Evolutionary conservation across 2,329 filamentous ascomycete species (phyloP), one percentile per base, ranked within the genome.

Genomic region (Alternaria brassicicola): DNA sequence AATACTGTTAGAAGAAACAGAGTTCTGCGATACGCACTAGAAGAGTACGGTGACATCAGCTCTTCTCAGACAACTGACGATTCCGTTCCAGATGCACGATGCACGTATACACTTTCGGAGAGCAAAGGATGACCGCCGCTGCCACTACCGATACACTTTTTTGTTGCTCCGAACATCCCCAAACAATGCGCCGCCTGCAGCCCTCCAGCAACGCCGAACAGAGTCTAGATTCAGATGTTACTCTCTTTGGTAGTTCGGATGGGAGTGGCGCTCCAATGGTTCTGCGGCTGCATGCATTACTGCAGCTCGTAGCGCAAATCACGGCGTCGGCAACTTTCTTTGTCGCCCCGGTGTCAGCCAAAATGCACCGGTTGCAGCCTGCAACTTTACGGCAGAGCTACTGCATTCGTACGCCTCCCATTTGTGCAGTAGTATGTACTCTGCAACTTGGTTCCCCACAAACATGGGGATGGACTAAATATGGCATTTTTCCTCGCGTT

Each of bases 141-240:
- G 17, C 31, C 41, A 19, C 31, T 62, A 68, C 69, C 60, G 61
- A 66, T 66, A 63, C 62, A 57, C 62, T 63, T 52, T 60, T 59
- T 31, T 51, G 54, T 61, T 66, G 59, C 59, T 45, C 53, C 57
- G 57, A 56, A 57, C 55, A 10, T 30, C 56, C 58, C 49, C 39
- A 41, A 53, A 53, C 36, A 54, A 57, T 49, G 49, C 49, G 45
- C 52, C 28, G 35, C 28, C 57, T 12, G 26, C 52, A 39, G 33
- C 23, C 23, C 6, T 13, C 43, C 35, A 21, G 38, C 39, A n/a
- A 53, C 50, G 38, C 52, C 45, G 7, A 26, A 7, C 46, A 35
- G 25, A 26, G 30, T 28, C 45, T 28, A 36, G 46, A 46, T 50
- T 6, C 12, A 21, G 23, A 45, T 30, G 19, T 31, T n/a, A 19